Percentiles rank a stretch among this genome's conserved stretches.
These are phyloP conservation scores for Arachis monticola DNA, from an alignment of 331 rosid genomes.

Conservation along the genomic window DNA sequence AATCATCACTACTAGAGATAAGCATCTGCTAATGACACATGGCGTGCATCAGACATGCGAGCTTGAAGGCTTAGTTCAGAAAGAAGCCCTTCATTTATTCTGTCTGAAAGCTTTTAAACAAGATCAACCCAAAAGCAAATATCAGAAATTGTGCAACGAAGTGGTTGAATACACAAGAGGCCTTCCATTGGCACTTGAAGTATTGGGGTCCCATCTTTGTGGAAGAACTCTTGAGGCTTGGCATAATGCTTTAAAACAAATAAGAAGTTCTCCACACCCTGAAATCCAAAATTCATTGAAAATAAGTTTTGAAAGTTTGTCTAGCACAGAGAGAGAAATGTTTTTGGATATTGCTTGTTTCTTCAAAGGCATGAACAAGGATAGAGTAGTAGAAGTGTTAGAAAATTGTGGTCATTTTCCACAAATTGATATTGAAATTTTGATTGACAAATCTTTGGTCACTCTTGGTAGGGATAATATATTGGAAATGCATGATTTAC, in stretches of 20 bases:
- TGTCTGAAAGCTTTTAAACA: not conserved
- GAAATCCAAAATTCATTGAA: conserved; percentile 33
- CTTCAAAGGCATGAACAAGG: conserved; percentile 40
- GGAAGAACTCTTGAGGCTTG: conserved; percentile 42
- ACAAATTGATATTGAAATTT: conserved; percentile 32
- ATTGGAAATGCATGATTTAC: conserved; percentile 48
- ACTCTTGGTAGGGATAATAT: not conserved
- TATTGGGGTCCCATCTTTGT: conserved; percentile 47
- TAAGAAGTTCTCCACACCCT: conserved; percentile 28
- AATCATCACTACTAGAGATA: too few species aligned
- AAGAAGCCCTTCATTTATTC: too few species aligned
- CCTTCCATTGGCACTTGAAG: conserved; percentile 47
- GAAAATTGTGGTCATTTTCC: conserved; percentile 40
- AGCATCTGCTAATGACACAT: too few species aligned
- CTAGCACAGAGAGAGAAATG: conserved; percentile 28
- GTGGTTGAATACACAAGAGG: conserved; percentile 40
- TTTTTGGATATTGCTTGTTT: conserved; percentile 50
- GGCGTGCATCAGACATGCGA: too few species aligned
- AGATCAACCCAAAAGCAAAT: conserved; percentile 38
- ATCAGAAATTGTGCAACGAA: conserved; percentile 39
- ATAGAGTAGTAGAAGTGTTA: conserved; percentile 26
- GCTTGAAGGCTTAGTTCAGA: too few species aligned
- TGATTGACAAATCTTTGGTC: conserved; percentile 42
- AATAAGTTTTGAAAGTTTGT: conserved; percentile 43
- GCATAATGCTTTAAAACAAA: conserved; percentile 39